These are phyloP conservation scores for Stemphylium lycopersici DNA, from an alignment of 2,329 filamentous ascomycete species.

Conservation along the genomic window DNA sequence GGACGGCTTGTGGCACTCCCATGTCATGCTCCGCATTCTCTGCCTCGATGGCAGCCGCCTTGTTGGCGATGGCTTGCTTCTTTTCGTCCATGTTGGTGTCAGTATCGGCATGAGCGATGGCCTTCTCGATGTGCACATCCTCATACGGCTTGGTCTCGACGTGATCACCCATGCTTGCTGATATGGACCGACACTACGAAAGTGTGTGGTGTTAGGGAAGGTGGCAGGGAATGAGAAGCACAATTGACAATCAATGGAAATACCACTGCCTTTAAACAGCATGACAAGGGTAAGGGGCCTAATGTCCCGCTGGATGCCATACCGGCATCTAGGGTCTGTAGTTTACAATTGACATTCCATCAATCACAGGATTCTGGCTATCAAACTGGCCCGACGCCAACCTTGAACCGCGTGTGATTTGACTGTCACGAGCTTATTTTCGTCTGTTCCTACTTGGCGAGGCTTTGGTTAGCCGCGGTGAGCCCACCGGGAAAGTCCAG, in stretches of 20 bases:
- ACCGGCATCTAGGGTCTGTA: constrained; percentile 16
- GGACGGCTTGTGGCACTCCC: constrained; percentile 57
- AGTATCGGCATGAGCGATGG: constrained; percentile 23
- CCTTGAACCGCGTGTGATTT: constrained; percentile 21
- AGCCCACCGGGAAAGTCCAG: constrained; percentile 22
- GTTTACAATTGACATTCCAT: constrained; percentile 23
- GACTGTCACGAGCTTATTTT: constrained; percentile 20
- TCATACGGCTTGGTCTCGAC: constrained; percentile 24
- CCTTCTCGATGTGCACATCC: constrained; percentile 29
- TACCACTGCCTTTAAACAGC: constrained; percentile 23
- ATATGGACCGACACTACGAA: constrained; percentile 21
- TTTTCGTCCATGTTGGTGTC: constrained; percentile 46
- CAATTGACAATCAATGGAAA: constrained; percentile 11
- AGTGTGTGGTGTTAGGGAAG: constrained; percentile 17
- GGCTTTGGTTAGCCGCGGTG: constrained; percentile 26
- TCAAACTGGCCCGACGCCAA: constrained; percentile 22
- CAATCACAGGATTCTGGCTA: constrained; percentile 25
- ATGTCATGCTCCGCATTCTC: constrained; percentile 62
- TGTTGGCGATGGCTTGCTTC: constrained; percentile 51
- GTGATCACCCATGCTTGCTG: constrained; percentile 31
- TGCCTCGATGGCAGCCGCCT: constrained; percentile 62
- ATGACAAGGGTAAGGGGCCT: constrained; percentile 16
- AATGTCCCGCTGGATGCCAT: not conserved
- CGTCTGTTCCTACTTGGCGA: constrained; percentile 18
- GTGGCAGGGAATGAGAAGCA: constrained; percentile 27